Base-by-base conservation (phyloP, 2,329 filamentous ascomycete genomes). In the Penicillium sp. region DNA sequence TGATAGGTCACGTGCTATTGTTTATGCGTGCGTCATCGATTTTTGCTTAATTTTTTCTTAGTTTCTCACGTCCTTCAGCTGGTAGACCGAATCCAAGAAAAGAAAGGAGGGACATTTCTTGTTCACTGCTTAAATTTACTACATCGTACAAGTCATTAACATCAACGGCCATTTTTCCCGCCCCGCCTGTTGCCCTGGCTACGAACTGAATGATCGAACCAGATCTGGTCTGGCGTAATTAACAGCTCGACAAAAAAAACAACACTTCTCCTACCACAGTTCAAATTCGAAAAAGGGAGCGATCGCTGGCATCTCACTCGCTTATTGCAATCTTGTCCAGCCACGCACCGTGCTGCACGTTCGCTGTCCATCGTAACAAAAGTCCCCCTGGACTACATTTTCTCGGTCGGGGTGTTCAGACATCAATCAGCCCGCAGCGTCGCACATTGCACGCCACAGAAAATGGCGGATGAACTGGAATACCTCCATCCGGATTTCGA, bases 401-500 rank as follows among this genome's bases (percentile, higher is more conserved):
- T 33, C 49, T 36, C 53, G 49, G 45, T 60, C 53, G 43, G 46
- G 8, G 50, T 53, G 16, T 33, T 31, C 22, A 48, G 50, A 51
- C 47, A 28, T 41, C n/a, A 42, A 49, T n/a, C n/a, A 42, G 36
- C 19, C 30, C 22, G 12, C 31, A 38, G 40, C 41, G 19, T 40
- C 22, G 42, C 50, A 50, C 26, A 48, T 36, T 22, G 16, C 47
- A 54, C 48, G 12, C 40, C 33, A 45, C 48, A 50, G 59, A 66
- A 37, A 64, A 76, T 76, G 73, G 70, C 71, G 67, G 78, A 84
- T 61, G 89, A 92, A 63, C 75, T 88, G 64, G 89, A 91, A 63
- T 99, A 97, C 72, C 86, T 97, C 31, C 86, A 92, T 69, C 83
- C 90, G 52, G 90, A 84, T 66, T 97, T 97, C 72, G 91, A 99